Base-by-base conservation (phyloP, 768 basidiomycete genomes). In the Sistotremastrum niveocremeum region DNA sequence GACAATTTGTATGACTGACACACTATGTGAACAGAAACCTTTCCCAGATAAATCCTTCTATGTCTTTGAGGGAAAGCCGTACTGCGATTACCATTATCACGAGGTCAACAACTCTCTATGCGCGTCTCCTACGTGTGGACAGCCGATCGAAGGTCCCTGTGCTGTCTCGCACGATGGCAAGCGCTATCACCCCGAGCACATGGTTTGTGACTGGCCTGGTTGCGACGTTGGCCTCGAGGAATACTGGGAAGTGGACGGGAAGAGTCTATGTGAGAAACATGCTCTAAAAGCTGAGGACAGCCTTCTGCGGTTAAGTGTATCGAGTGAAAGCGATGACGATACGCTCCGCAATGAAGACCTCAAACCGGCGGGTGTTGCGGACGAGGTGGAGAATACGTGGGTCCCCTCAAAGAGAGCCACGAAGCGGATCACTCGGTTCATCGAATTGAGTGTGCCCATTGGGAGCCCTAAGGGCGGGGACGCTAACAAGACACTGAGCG, bases 11-110 rank as follows among this genome's bases (percentile, higher is more conserved):
- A 49, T 41, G 30, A 44, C 30, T 32, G 33, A 28, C 12, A 42
- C 43, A 42, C 45, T 34, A 41, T 32, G 12, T 42, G 2, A 49
- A 36, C 59, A 86, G 82, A 75, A 79, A 77, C 81, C 88, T 3
- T 95, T 95, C 68, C 87, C 86, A 3, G 88, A 88, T 62, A 84
- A 83, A 60, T 76, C 78, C 7, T 95, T 97, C 62, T 95, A 94
- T 60, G 88, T 95, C 40, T 79, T 79, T 52, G 86, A 84, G 56
- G 87, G 88, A 45, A 86, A 84, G 57, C 91, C 93, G 1, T 78
- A 82, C 57, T 97, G 93, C 57, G 84, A 79, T 34, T 85, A 85
- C 57, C 90, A 93, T 61, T 95, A 95, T 60, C 89, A 93, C 62
- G 84, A 90, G 63, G 79, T 79, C 40, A 94, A 94, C 63, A 73